phyloP scores from a whole-genome alignment of 208 protist genomes.

The Trypanosoma avium region DNA sequence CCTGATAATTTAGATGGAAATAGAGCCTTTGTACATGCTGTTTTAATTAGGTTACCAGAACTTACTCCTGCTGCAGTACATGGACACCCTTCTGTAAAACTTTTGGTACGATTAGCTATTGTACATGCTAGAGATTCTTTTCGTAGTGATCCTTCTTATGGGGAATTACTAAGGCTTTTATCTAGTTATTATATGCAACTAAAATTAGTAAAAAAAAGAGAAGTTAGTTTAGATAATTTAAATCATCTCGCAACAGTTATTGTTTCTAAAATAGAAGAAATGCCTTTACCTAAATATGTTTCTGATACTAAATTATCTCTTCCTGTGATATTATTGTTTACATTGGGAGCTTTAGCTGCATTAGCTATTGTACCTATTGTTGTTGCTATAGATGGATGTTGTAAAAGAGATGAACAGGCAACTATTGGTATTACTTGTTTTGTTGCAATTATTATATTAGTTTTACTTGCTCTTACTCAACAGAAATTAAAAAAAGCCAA shows the following conservation, averaged over 20 bases:
- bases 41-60: constrained; percentile 12
- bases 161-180: constrained; percentile 4
- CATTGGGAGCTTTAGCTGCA: background rate
- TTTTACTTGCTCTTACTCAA: constrained; percentile 1
- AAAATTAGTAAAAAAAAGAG: background rate
- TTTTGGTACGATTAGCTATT: constrained; percentile 5
- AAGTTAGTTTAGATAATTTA: background rate
- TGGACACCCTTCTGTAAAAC: constrained; percentile 1
- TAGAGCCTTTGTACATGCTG: constrained; percentile 7
- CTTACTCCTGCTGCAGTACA: constrained; percentile 8
- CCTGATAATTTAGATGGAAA: constrained; percentile 4
- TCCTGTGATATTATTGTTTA: constrained; percentile 13
- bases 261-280: background rate
- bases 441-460: background rate
- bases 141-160: constrained; percentile 8
- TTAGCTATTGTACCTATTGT: constrained; percentile 2
- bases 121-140: constrained; percentile 3
- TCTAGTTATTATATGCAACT: constrained; percentile 4
- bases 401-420: constrained; percentile 1
- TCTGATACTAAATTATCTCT: constrained; percentile 2
- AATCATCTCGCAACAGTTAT: constrained; percentile 2
- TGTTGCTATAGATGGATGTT: background rate
- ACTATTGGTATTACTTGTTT: background rate
- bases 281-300: background rate
- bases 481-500: constrained; percentile 12